These are phyloP conservation scores for Rhodotorula sp. DNA, from an alignment of 1,284 basidiomycete species.

Conservation along the genomic window DNA sequence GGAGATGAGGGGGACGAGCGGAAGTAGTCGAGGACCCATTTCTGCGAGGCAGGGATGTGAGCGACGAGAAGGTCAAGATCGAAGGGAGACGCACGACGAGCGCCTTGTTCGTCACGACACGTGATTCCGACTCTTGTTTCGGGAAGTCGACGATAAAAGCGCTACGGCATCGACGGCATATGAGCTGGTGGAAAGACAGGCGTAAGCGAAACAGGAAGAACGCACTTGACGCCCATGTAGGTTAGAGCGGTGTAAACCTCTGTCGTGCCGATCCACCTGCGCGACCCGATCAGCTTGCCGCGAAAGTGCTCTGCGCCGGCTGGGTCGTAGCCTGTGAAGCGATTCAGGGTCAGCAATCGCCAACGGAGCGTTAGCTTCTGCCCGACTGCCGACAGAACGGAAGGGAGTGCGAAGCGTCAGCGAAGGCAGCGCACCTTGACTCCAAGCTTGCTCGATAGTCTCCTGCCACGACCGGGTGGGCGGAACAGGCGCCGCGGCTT, in stretches of 20 bases:
- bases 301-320: constrained; percentile 40
- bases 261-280: constrained; percentile 45
- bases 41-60: neutral
- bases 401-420: neutral
- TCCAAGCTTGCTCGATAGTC: constrained; percentile 44
- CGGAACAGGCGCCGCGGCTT: constrained; percentile 30
- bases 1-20: neutral
- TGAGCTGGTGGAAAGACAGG: too few relatives aligned
- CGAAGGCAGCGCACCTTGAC: constrained; percentile 14
- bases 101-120: constrained; percentile 15
- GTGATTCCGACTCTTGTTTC: constrained; percentile 3
- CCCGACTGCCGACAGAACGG: neutral
- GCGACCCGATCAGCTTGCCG: constrained; percentile 35
- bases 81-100: constrained; percentile 26
- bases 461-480: constrained; percentile 41
- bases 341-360: too few relatives aligned
- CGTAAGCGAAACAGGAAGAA: neutral
- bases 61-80: neutral
- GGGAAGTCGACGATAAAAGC: constrained; percentile 43
- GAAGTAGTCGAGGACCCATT: constrained; percentile 42
- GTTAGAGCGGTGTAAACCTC: constrained; percentile 43
- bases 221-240: constrained; percentile 41
- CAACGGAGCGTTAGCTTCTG: too few relatives aligned
- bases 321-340: constrained; percentile 39
- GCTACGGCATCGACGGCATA: constrained; percentile 6